Evolutionary conservation across 139 green algal species (phyloP).

Genomic region (Micractinium sp.): DNA sequence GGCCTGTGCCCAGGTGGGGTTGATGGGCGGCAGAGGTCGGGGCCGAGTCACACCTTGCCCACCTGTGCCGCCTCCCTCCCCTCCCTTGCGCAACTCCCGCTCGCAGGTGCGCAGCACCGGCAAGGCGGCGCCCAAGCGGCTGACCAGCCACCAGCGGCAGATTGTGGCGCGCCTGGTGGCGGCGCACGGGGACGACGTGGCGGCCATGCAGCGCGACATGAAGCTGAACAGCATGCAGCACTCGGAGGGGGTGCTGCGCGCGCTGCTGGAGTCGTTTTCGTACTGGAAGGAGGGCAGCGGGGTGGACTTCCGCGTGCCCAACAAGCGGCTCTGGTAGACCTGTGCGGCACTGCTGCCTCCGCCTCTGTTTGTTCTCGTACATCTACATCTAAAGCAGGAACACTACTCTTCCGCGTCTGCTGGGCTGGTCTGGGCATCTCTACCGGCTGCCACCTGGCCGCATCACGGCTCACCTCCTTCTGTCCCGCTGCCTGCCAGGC

Average conservation of each 20-base stretch:
- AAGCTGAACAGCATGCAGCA: slow-evolving; percentile 73
- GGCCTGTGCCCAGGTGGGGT: too few species aligned
- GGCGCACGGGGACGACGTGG: slow-evolving; percentile 46
- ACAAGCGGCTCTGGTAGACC: slow-evolving; percentile 42
- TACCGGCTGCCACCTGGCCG: too few species aligned
- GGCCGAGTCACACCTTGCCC: not conserved
- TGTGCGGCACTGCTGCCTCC: not conserved
- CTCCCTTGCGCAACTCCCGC: not conserved
- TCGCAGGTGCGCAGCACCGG: slow-evolving; percentile 31
- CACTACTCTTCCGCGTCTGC: too few species aligned
- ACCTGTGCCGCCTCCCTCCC: not conserved
- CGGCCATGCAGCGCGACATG: slow-evolving; percentile 56
- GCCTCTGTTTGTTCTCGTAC: not conserved
- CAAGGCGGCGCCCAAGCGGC: slow-evolving; percentile 50
- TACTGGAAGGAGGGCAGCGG: slow-evolving; percentile 33
- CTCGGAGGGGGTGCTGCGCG: slow-evolving; percentile 38
- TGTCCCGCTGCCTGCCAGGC: not conserved
- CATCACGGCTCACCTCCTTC: too few species aligned
- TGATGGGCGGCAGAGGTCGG: too few species aligned
- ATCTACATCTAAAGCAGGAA: too few species aligned
- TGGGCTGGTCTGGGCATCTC: too few species aligned
- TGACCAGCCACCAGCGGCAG: slow-evolving; percentile 52
- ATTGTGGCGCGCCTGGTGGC: slow-evolving; percentile 46
- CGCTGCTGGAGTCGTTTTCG: slow-evolving; percentile 42
- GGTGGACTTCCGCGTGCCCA: slow-evolving; percentile 51